Conservation (phyloP, 129 eudicot genomes). For the Scalesia atractyloides region DNA sequence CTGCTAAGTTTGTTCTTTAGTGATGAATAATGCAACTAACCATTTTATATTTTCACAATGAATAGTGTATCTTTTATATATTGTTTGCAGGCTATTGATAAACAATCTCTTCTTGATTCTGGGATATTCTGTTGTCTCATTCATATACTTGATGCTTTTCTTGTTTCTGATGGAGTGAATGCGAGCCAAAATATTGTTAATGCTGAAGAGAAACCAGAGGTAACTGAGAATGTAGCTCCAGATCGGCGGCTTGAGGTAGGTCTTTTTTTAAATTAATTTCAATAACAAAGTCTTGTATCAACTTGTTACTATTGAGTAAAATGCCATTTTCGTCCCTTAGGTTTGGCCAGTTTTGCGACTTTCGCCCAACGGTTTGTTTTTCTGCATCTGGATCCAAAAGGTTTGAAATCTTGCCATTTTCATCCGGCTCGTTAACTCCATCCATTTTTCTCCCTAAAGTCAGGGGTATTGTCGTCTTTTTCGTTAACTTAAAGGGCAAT, state of each 20-base stretch:
- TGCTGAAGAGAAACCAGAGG: constrained; percentile 31
- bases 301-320: neutral
- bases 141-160: constrained; percentile 78
- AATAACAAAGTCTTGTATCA: constrained; percentile 9
- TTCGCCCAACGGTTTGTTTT: too few species aligned
- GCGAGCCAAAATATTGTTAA: constrained; percentile 32
- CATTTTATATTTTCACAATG: constrained; percentile 12
- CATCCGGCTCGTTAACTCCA: too few species aligned
- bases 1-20: constrained; percentile 18
- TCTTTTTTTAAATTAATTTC: neutral
- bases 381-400: too few species aligned
- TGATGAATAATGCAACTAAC: constrained; percentile 5
- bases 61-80: constrained; percentile 16
- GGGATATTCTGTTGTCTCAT: constrained; percentile 92
- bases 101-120: constrained; percentile 94
- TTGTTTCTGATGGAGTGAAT: constrained; percentile 60
- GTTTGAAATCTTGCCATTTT: too few species aligned
- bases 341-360: too few species aligned
- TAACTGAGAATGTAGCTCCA: constrained; percentile 37
- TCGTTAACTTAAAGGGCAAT: too few species aligned
- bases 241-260: constrained; percentile 81
- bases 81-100: constrained; percentile 76
- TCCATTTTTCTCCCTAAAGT: too few species aligned
- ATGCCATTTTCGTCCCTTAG: too few species aligned
- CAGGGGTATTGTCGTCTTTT: too few species aligned